Evolutionary conservation across 139 green algal species (phyloP).

Genomic region (Nannochloris sp.): DNA sequence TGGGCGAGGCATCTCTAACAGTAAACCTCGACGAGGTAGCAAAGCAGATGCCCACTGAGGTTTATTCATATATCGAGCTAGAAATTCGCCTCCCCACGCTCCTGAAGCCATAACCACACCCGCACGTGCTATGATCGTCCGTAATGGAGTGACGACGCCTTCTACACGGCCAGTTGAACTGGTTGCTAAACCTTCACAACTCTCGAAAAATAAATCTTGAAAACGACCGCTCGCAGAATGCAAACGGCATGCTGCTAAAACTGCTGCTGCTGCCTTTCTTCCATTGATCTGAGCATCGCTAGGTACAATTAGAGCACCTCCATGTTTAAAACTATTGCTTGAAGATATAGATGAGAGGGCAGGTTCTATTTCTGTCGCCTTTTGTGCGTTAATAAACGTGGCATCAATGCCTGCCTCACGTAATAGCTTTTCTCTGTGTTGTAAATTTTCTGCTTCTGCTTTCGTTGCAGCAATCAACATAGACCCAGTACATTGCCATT

Average conservation of each 20-base stretch:
- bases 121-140: conserved; percentile 22
- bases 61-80: conserved; percentile 8
- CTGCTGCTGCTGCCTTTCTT: conserved; percentile 27
- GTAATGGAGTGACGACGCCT: conserved; percentile 1
- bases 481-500: conserved; percentile 38
- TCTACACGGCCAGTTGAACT: background rate
- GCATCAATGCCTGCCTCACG: conserved; percentile 16
- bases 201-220: conserved; percentile 8
- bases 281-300: conserved; percentile 48
- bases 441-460: conserved; percentile 34
- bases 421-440: conserved; percentile 22
- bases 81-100: conserved; percentile 47
- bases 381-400: background rate
- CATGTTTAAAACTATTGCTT: background rate
- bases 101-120: conserved; percentile 57
- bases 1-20: conserved; percentile 51
- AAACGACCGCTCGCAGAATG: conserved; percentile 11
- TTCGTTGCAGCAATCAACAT: conserved; percentile 42
- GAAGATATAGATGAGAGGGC: background rate
- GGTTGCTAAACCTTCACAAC: background rate
- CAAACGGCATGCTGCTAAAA: conserved; percentile 49
- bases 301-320: conserved; percentile 3
- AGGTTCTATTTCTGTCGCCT: conserved; percentile 1
- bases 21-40: conserved; percentile 46
- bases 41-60: conserved; percentile 38